Evolutionary conservation across 345 rosid genomes (phyloP).

Genomic region (Psidium guajava): DNA sequence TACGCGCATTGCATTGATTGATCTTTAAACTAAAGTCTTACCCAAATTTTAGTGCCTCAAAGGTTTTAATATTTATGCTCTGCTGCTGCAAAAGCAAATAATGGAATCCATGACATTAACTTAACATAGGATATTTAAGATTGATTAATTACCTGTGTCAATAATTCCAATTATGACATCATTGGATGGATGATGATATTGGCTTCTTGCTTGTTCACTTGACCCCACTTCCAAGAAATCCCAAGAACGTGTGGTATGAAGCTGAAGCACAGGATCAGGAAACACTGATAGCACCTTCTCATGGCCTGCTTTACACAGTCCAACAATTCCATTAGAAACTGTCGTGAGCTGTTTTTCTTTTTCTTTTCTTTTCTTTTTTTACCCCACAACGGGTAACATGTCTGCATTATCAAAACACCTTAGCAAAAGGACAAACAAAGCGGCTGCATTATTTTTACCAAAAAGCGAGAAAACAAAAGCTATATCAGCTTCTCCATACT

Average conservation of each 20-base stretch:
- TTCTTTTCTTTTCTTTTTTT: too few relatives aligned
- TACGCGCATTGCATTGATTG: neutral
- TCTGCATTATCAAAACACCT: too few relatives aligned
- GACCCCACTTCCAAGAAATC: conserved; percentile 43
- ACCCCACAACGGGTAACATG: too few relatives aligned
- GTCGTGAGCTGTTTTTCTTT: neutral
- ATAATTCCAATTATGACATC: conserved; percentile 58
- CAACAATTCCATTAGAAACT: neutral
- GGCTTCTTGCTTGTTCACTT: neutral
- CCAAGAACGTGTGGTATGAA: conserved; percentile 89
- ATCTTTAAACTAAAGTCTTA: neutral
- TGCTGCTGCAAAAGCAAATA: neutral
- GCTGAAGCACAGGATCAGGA: conserved; percentile 39
- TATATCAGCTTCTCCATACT: neutral
- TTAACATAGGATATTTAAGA: neutral
- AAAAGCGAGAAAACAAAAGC: neutral
- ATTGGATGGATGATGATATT: conserved; percentile 7
- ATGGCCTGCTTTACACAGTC: conserved; percentile 18
- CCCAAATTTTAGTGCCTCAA: neutral
- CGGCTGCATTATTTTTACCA: too few relatives aligned
- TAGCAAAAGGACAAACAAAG: too few relatives aligned
- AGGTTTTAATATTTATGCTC: neutral
- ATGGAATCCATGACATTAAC: neutral
- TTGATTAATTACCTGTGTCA: conserved; percentile 29
- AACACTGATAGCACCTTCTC: conserved; percentile 60